Evolutionary conservation across 2,329 filamentous ascomycete genomes (phyloP).

Genomic region (Clarireedia monteithiana): DNA sequence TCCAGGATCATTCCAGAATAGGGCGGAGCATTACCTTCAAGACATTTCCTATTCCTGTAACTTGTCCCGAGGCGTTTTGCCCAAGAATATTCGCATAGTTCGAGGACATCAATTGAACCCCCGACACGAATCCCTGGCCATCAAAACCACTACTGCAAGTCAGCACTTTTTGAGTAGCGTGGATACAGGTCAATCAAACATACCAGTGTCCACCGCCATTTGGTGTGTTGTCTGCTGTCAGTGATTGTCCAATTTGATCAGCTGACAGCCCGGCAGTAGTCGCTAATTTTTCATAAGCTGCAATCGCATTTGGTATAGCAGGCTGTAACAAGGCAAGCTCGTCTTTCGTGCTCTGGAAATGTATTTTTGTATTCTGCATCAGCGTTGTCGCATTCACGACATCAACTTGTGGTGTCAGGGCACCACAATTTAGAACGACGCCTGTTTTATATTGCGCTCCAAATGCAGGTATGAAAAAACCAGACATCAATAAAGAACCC

Average conservation of each 20-base stretch:
- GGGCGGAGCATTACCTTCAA: slow-evolving; percentile 28
- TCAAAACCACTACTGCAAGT: slow-evolving; percentile 41
- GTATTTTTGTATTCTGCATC: slow-evolving; percentile 40
- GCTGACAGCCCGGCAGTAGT: slow-evolving; percentile 35
- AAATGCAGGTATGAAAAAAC: slow-evolving; percentile 49
- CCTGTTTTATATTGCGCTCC: slow-evolving; percentile 32
- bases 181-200: not conserved
- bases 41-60: slow-evolving; percentile 43
- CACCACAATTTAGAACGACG: slow-evolving; percentile 50
- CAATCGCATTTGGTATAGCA: slow-evolving; percentile 42
- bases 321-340: slow-evolving; percentile 40
- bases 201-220: slow-evolving; percentile 45
- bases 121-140: slow-evolving; percentile 43
- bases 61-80: slow-evolving; percentile 39
- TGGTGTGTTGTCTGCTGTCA: slow-evolving; percentile 50
- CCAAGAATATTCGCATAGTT: slow-evolving; percentile 46
- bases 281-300: slow-evolving; percentile 43
- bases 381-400: slow-evolving; percentile 38
- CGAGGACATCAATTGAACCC: slow-evolving; percentile 48
- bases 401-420: slow-evolving; percentile 43
- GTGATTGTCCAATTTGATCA: slow-evolving; percentile 40
- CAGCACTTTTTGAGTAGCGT: not conserved
- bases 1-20: not conserved
- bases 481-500: slow-evolving; percentile 44
- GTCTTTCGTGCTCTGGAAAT: slow-evolving; percentile 47